A percentile compares a stretch with the other conserved stretches of the same genome.
Evolutionary conservation across 2,329 filamentous ascomycete species (phyloP).

Genomic region (Coniochaeta prunicola): DNA sequence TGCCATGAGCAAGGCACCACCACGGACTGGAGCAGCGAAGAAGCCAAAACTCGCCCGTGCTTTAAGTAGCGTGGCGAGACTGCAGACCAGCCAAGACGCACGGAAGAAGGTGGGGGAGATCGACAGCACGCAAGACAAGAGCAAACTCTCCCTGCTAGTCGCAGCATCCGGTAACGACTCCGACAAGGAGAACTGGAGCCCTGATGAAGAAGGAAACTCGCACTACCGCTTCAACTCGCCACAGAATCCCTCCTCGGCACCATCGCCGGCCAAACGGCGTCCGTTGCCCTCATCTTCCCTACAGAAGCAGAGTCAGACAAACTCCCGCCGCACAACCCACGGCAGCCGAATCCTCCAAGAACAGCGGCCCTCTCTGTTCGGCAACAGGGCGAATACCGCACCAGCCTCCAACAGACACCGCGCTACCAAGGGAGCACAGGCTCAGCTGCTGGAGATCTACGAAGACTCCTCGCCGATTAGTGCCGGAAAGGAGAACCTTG

Average conservation of each 20-base stretch:
- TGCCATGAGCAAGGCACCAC: constrained; percentile 20
- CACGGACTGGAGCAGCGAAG: constrained; percentile 37
- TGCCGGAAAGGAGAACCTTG: constrained; percentile 16
- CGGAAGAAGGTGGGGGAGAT: constrained; percentile 27
- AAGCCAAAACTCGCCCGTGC: constrained; percentile 55
- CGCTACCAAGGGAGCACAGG: constrained; percentile 15
- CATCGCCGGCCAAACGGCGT: neutral
- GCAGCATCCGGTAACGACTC: constrained; percentile 60
- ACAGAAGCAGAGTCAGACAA: neutral
- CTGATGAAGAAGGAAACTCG: constrained; percentile 38
- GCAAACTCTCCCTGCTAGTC: constrained; percentile 32
- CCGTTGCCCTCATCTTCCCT: neutral
- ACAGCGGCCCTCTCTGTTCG: constrained; percentile 23
- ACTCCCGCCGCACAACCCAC: constrained; percentile 10
- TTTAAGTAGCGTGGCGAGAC: constrained; percentile 53
- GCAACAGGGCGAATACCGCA: constrained; percentile 31
- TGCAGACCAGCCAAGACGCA: constrained; percentile 36
- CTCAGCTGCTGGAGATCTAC: constrained; percentile 39
- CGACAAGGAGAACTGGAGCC: constrained; percentile 90
- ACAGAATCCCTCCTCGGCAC: constrained; percentile 7
- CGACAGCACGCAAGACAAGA: constrained; percentile 20
- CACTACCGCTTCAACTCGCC: constrained; percentile 10
- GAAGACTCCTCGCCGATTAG: constrained; percentile 30
- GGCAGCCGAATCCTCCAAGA: constrained; percentile 31
- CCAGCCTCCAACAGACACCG: constrained; percentile 23